These are phyloP conservation scores for Kodamaea lidongshanica DNA, from an alignment of 805 yeast genomes.

Conservation along the genomic window DNA sequence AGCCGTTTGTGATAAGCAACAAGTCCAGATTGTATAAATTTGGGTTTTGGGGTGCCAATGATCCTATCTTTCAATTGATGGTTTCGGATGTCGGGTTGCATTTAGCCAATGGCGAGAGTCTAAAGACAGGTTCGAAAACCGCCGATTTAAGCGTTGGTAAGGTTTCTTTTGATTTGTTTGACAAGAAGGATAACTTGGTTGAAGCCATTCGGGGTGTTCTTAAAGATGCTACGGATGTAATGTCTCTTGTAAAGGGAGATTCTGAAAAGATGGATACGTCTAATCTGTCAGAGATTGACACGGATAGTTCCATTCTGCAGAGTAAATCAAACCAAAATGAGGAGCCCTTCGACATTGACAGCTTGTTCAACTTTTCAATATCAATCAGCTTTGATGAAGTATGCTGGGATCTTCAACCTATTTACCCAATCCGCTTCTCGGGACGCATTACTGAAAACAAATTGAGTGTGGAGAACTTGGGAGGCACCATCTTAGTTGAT, in stretches of 20 bases:
- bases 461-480: constrained; percentile 11
- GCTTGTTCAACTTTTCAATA: constrained; percentile 9
- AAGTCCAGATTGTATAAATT: constrained; percentile 3
- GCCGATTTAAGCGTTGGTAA: constrained; percentile 8
- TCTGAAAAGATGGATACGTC: no score
- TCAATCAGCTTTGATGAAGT: constrained; percentile 16
- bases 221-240: constrained; percentile 2
- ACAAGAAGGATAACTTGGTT: constrained; percentile 10
- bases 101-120: constrained; percentile 13
- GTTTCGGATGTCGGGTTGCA: constrained; percentile 6
- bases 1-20: background rate
- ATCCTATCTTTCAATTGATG: constrained; percentile 4
- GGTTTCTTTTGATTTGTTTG: constrained; percentile 6
- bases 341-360: background rate
- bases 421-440: constrained; percentile 14
- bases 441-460: constrained; percentile 15
- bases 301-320: no score
- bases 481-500: constrained; percentile 11
- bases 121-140: constrained; percentile 10
- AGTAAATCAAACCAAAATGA: no score
- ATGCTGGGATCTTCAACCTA: constrained; percentile 15
- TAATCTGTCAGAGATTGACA: no score
- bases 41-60: constrained; percentile 7
- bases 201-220: constrained; percentile 7
- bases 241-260: no score